A percentile compares a stretch with the other conserved stretches of the same genome.
Evolutionary conservation across 1,284 basidiomycete genomes (phyloP).

Genomic region (Pseudomicrostroma phylloplanum): DNA sequence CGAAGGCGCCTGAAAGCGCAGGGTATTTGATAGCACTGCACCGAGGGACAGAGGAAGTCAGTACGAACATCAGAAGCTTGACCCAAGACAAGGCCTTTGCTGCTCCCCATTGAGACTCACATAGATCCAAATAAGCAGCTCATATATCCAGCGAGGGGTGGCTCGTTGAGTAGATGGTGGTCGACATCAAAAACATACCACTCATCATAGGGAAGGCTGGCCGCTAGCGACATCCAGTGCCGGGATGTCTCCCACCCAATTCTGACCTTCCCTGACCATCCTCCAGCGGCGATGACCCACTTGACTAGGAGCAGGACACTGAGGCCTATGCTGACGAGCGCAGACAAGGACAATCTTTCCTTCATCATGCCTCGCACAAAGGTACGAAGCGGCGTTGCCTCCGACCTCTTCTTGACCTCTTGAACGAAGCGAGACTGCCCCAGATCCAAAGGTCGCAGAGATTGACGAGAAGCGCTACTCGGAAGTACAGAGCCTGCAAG

Average conservation of each 20-base stretch:
- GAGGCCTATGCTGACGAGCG: slow-evolving; percentile 20
- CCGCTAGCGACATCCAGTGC: slow-evolving; percentile 86
- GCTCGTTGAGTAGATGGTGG: slow-evolving; percentile 79
- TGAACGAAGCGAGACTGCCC: slow-evolving; percentile 9
- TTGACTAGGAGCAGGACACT: slow-evolving; percentile 24
- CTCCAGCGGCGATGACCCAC: slow-evolving; percentile 27
- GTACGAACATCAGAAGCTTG: neutral
- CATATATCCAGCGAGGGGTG: slow-evolving; percentile 72
- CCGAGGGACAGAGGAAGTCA: neutral
- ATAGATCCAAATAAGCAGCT: slow-evolving; percentile 12
- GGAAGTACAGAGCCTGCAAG: slow-evolving; percentile 14
- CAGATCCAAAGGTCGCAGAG: slow-evolving; percentile 13
- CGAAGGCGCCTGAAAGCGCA: neutral
- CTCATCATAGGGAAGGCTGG: slow-evolving; percentile 64
- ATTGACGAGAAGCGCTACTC: slow-evolving; percentile 3
- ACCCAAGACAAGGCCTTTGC: too few species aligned
- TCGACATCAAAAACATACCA: slow-evolving; percentile 83
- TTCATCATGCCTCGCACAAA: slow-evolving; percentile 36
- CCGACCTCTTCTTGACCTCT: slow-evolving; percentile 16
- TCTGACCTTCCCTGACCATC: slow-evolving; percentile 23
- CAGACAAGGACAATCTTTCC: slow-evolving; percentile 19
- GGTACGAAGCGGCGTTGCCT: slow-evolving; percentile 33
- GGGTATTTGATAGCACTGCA: slow-evolving; percentile 19
- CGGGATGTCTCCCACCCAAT: slow-evolving; percentile 76
- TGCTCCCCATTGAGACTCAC: too few species aligned